Evolutionary conservation across 2,329 filamentous ascomycete genomes (phyloP).

Genomic region (Drechslera avenae): DNA sequence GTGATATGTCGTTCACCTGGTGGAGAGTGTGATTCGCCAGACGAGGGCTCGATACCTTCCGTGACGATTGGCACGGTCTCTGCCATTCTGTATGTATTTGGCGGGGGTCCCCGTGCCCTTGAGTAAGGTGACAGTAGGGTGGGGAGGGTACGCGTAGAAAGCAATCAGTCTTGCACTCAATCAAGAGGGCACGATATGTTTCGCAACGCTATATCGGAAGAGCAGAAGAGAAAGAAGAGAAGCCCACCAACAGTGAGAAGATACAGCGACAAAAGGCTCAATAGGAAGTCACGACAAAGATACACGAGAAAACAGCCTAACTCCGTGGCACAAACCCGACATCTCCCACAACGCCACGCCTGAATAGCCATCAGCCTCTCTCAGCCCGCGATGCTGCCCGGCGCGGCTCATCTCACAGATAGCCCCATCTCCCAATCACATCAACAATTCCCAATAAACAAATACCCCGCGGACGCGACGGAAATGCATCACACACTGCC

Average conservation of each 20-base stretch:
- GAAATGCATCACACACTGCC: conserved; percentile 19
- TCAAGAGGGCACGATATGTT: conserved; percentile 3
- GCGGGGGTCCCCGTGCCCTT: background rate
- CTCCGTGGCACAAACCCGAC: conserved; percentile 14
- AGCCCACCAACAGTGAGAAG: no score
- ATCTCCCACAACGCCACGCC: conserved; percentile 7
- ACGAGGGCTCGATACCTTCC: conserved; percentile 41
- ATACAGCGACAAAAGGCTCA: no score
- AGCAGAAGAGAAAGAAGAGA: background rate
- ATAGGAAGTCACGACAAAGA: background rate
- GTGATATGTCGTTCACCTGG: conserved; percentile 27
- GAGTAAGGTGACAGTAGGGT: background rate
- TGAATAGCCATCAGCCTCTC: background rate
- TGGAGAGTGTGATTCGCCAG: conserved; percentile 39
- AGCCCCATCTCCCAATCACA: conserved; percentile 10
- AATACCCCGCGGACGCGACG: conserved; percentile 24
- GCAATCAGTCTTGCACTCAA: conserved; percentile 1
- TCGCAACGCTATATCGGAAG: background rate
- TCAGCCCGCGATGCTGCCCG: background rate
- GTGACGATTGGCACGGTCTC: conserved; percentile 36
- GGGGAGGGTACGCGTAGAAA: background rate
- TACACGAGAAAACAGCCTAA: background rate
- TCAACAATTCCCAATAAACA: background rate
- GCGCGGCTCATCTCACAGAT: background rate
- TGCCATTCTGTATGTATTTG: conserved; percentile 18